Percentiles rank a stretch among this genome's conserved stretches.
Evolutionary conservation across 352 stramenopile genomes (phyloP).

Genomic region (Phytopythium aichiense): DNA sequence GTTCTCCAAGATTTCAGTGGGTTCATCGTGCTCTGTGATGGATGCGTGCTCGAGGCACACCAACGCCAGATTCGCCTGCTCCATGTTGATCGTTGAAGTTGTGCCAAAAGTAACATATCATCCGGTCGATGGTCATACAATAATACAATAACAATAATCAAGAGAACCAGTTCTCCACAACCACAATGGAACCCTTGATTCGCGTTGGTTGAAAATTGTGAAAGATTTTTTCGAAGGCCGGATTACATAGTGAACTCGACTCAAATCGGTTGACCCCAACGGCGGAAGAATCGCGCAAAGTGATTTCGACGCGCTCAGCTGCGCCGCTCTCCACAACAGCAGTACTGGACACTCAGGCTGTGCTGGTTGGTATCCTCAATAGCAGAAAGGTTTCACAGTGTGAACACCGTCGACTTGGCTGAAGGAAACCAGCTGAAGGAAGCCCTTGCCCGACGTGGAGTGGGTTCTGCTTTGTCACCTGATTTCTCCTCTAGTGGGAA

Average conservation of each 20-base stretch:
- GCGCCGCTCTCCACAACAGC: neutral
- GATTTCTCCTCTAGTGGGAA: neutral
- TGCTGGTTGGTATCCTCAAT: too few species aligned
- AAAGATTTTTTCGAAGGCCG: neutral
- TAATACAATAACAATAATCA: too few species aligned
- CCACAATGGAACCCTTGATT: too few species aligned
- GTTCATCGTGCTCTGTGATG: constrained; percentile 2
- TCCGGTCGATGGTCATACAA: too few species aligned
- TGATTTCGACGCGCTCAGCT: neutral
- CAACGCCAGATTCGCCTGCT: neutral
- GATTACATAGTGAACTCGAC: neutral
- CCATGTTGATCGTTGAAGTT: too few species aligned
- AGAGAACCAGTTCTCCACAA: too few species aligned
- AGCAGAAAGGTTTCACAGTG: too few species aligned
- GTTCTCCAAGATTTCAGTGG: neutral
- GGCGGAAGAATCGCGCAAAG: neutral
- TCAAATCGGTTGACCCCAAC: neutral
- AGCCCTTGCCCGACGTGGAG: neutral
- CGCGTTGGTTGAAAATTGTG: too few species aligned
- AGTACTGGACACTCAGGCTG: neutral
- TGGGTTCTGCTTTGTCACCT: constrained; percentile 6
- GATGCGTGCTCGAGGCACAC: neutral
- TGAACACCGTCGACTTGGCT: too few species aligned
- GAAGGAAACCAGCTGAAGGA: too few species aligned
- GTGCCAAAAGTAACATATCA: too few species aligned